Conservation (phyloP, 2,329 filamentous ascomycete species). For the Podosphaera fusca region DNA sequence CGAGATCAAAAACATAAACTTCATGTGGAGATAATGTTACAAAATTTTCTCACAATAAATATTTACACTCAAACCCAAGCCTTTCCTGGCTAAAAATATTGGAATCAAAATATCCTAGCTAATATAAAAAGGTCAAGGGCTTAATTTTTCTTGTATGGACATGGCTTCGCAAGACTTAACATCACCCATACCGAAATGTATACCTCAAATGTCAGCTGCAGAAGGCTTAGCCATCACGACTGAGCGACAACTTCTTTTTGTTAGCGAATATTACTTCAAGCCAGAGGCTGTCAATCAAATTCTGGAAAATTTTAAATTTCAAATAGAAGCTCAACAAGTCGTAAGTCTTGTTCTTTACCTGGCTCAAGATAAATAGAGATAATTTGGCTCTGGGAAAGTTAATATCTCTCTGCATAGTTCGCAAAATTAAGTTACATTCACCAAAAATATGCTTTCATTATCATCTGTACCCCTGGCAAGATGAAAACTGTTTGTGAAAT, state of each 20-base stretch:
- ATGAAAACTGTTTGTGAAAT: constrained; percentile 1
- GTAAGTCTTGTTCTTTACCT: not conserved
- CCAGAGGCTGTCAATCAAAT: constrained; percentile 8
- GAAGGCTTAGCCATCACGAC: not conserved
- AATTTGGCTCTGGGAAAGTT: not conserved
- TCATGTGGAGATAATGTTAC: too few relatives aligned
- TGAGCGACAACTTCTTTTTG: constrained; percentile 4
- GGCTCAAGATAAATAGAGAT: not conserved
- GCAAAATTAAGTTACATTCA: constrained; percentile 2
- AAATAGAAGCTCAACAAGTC: constrained; percentile 1
- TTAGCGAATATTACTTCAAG: constrained; percentile 9
- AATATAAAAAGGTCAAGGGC: too few relatives aligned
- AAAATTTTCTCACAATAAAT: too few relatives aligned
- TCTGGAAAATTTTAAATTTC: constrained; percentile 6
- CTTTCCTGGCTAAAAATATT: too few relatives aligned
- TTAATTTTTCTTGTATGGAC: too few relatives aligned
- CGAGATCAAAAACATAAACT: too few relatives aligned
- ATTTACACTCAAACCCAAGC: too few relatives aligned
- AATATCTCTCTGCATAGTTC: not conserved
- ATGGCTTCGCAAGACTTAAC: too few relatives aligned
- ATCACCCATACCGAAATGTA: not conserved
- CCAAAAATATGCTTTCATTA: constrained; percentile 2
- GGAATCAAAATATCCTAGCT: too few relatives aligned
- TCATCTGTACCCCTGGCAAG: constrained; percentile 3
- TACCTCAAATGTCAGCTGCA: not conserved